Percentiles rank a stretch among this genome's conserved stretches.
Conservation (phyloP, 345 rosid genomes). For the Hibiscus mutabilis region DNA sequence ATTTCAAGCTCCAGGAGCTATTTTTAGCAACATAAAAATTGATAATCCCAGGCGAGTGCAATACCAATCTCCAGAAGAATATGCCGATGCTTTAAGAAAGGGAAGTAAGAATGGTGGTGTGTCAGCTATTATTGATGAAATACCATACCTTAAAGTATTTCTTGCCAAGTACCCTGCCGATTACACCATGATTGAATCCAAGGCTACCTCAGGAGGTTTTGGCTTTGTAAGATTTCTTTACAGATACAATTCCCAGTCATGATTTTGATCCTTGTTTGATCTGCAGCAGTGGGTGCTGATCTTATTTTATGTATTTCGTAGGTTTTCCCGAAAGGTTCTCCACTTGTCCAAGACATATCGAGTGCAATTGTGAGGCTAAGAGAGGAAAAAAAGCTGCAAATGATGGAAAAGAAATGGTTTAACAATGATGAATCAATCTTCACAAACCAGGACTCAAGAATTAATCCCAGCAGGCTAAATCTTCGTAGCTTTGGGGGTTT, state of each 20-base stretch:
- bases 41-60: too few relatives aligned
- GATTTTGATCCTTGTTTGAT: not conserved
- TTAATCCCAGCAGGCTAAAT: not conserved
- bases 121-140: too few relatives aligned
- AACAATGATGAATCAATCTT: not conserved
- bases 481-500: constrained; percentile 6
- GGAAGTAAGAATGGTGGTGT: too few relatives aligned
- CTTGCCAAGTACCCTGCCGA: too few relatives aligned
- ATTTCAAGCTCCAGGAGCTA: too few relatives aligned
- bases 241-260: not conserved
- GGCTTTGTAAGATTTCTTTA: too few relatives aligned
- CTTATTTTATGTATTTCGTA: not conserved
- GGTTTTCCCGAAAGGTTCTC: constrained; percentile 15
- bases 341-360: constrained; percentile 3
- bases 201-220: too few relatives aligned
- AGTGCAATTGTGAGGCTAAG: constrained; percentile 4
- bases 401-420: constrained; percentile 6
- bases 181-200: too few relatives aligned
- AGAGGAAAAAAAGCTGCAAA: not conserved
- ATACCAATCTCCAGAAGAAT: too few relatives aligned
- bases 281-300: not conserved
- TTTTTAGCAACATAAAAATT: too few relatives aligned
- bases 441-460: not conserved
- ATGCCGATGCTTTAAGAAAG: too few relatives aligned
- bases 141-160: too few relatives aligned